These are phyloP conservation scores for Fusarium bactridioides DNA, from an alignment of 2,329 filamentous ascomycete genomes.

Conservation along the genomic window DNA sequence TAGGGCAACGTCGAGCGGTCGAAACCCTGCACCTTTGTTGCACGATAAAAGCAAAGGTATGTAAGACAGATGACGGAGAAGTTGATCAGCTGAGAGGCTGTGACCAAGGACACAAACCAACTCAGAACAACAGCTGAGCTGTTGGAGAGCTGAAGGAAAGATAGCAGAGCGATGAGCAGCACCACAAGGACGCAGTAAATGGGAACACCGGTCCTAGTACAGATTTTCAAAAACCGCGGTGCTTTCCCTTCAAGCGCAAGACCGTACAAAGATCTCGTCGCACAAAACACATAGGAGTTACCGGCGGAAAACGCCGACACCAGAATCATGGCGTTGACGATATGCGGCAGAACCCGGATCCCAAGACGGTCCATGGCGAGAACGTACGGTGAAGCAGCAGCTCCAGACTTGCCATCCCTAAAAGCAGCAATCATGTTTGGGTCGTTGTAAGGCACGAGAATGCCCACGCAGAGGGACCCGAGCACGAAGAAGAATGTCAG, in stretches of 20 bases:
- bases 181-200: constrained; percentile 75
- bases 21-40: constrained; percentile 73
- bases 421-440: constrained; percentile 68
- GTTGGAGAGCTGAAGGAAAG: constrained; percentile 76
- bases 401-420: constrained; percentile 65
- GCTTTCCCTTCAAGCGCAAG: constrained; percentile 74
- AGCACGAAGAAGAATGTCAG: constrained; percentile 79
- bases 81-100: constrained; percentile 78
- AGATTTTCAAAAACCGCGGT: constrained; percentile 65
- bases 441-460: constrained; percentile 76
- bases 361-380: constrained; percentile 73
- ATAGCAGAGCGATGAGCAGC: constrained; percentile 72
- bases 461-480: constrained; percentile 75
- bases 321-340: constrained; percentile 77
- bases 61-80: constrained; percentile 74
- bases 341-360: constrained; percentile 70
- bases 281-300: constrained; percentile 71
- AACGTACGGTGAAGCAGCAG: constrained; percentile 73
- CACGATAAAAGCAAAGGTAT: constrained; percentile 76
- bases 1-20: constrained; percentile 74
- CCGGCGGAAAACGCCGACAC: constrained; percentile 73
- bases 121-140: constrained; percentile 71
- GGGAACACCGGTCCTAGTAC: constrained; percentile 72
- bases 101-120: constrained; percentile 75
- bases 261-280: constrained; percentile 72